Evolutionary conservation across 148 eudicot species (phyloP), one percentile per base, ranked within the genome.

Genomic region (Chenopodium formosanum): DNA sequence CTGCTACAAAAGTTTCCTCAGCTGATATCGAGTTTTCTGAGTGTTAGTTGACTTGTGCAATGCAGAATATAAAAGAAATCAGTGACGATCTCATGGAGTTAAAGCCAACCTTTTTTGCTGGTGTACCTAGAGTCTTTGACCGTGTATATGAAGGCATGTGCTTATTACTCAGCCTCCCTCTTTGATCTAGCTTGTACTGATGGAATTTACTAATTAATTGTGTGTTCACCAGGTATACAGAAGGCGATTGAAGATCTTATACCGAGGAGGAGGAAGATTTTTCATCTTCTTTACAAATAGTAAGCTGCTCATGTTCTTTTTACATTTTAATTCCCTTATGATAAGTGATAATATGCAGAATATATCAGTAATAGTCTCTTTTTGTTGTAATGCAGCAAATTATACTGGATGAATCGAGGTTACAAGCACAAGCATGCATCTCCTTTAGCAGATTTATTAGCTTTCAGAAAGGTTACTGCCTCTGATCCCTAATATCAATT

Each of bases 51-150:
- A 69, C 34, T 56, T 77, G 14, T 80, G 31, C 25, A 46, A 71
- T 89, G 88, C 87, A 97, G 99, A 88, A 90, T 80, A 79, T 97
- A 67, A 88, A 92, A 87, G 99, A 85, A 79, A 73, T 97, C 4
- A 85, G 78, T 77, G 99, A 97, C 16, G 99, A 97, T 80, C 74
- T 97, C 78, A 75, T 91, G 90, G 99, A 97, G 89, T 81, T 97
- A 73, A 94, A 90, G 83, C 99, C 98, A 82, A 97, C 98, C 0
- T 92, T 91, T 83, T 88, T 97, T 83, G 98, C 99, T 44, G 99
- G 93, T 14, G 99, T 97, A 67, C 99, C 99, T 67, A 86, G 94
- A 84, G 99, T 94, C 52, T 87, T 90, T 73, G 99, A 97, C 77
- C 88, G 93, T 75, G 90, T 97, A 8, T 97, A 91, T 52, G 97